phyloP scores from a whole-genome alignment of 2,329 filamentous ascomycete genomes.

The Apiospora malaysiana region DNA sequence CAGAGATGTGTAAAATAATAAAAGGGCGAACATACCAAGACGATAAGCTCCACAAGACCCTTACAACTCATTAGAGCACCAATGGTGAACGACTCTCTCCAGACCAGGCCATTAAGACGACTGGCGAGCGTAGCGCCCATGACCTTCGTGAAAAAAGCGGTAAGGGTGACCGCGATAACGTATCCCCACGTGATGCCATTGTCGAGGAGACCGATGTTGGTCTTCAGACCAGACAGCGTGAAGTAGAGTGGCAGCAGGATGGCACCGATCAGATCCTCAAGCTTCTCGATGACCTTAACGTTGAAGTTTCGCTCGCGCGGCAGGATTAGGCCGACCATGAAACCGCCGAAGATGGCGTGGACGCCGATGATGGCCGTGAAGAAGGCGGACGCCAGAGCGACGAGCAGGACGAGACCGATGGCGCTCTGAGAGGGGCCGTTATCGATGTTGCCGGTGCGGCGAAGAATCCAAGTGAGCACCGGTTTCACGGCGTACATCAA shows the following conservation, averaged over 20 bases:
- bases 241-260: constrained; percentile 93
- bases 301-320: constrained; percentile 90
- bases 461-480: constrained; percentile 74
- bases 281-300: constrained; percentile 90
- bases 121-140: constrained; percentile 82
- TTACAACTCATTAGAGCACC: constrained; percentile 94
- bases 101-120: constrained; percentile 76
- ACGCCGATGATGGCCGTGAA: constrained; percentile 83
- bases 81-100: constrained; percentile 89
- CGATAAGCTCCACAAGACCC: constrained; percentile 91
- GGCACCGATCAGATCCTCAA: constrained; percentile 86
- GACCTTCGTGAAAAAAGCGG: constrained; percentile 87
- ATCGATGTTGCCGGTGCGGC: constrained; percentile 76
- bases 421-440: constrained; percentile 88
- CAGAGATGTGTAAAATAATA: not conserved
- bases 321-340: constrained; percentile 86
- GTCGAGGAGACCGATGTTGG: constrained; percentile 83
- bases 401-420: constrained; percentile 80
- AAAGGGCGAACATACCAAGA: constrained; percentile 74
- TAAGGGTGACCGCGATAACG: constrained; percentile 80
- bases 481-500: constrained; percentile 77
- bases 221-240: constrained; percentile 87
- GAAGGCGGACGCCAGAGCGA: constrained; percentile 73
- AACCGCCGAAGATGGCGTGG: constrained; percentile 93
- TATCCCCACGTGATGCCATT: constrained; percentile 88